Conservation (phyloP, 495 filamentous ascomycete genomes). For the Aspergillus homomorphus region DNA sequence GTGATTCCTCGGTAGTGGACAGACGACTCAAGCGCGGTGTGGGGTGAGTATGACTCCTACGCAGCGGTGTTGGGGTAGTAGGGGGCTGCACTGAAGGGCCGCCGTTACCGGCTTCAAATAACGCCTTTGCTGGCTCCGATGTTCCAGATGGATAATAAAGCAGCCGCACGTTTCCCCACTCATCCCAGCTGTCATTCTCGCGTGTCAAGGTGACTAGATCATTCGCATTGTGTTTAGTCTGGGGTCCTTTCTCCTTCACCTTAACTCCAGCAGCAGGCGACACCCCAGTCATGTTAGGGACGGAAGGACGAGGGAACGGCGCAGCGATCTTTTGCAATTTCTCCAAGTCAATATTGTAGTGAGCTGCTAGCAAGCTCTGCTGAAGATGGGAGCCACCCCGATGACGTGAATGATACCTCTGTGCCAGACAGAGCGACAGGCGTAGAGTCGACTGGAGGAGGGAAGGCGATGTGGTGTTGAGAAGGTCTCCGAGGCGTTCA, state of each 20-base stretch:
- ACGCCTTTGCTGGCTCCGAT: slow-evolving; percentile 29
- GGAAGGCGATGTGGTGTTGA: slow-evolving; percentile 79
- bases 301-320: slow-evolving; percentile 71
- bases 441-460: slow-evolving; percentile 73
- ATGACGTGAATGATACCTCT: slow-evolving; percentile 86
- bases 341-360: slow-evolving; percentile 94
- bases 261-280: slow-evolving; percentile 55
- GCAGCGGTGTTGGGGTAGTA: slow-evolving; percentile 51
- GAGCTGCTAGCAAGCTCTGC: slow-evolving; percentile 69
- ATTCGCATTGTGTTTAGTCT: slow-evolving; percentile 58
- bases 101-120: slow-evolving; percentile 27
- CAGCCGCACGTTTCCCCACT: slow-evolving; percentile 64
- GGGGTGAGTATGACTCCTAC: slow-evolving; percentile 50
- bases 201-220: slow-evolving; percentile 72
- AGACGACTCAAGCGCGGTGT: slow-evolving; percentile 50
- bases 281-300: slow-evolving; percentile 33
- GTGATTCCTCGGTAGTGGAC: slow-evolving; percentile 53
- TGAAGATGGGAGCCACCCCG: slow-evolving; percentile 65
- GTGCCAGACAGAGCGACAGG: slow-evolving; percentile 76
- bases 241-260: slow-evolving; percentile 67
- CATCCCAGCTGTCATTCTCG: slow-evolving; percentile 54
- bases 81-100: slow-evolving; percentile 33
- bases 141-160: slow-evolving; percentile 57
- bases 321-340: slow-evolving; percentile 76
- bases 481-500: slow-evolving; percentile 75